phyloP scores from a whole-genome alignment of 108 stramenopile genomes.

The Cyclotella cryptica region DNA sequence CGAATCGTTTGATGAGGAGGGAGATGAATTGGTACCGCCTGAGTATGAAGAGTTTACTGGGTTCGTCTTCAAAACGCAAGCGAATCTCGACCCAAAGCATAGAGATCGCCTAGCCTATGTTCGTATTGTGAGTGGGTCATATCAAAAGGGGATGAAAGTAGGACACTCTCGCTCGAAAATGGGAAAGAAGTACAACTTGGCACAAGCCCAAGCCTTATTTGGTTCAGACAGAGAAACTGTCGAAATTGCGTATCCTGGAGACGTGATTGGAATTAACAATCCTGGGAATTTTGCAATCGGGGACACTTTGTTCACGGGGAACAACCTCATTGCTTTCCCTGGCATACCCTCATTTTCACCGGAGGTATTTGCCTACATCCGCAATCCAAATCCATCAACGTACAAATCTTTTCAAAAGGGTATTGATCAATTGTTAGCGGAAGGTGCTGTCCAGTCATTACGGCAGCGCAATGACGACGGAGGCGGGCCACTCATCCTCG shows the following conservation, averaged over 20 bases:
- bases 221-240: conserved; percentile 90
- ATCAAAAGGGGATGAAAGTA: conserved; percentile 96
- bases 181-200: conserved; percentile 88
- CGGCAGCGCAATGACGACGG: conserved; percentile 94
- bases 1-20: conserved; percentile 45
- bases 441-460: conserved; percentile 95
- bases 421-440: conserved; percentile 90
- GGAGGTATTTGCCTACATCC: conserved; percentile 92
- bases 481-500: conserved; percentile 90
- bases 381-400: conserved; percentile 89
- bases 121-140: conserved; percentile 88
- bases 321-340: conserved; percentile 79
- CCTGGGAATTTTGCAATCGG: conserved; percentile 92
- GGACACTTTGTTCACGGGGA: conserved; percentile 87
- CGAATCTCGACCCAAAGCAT: conserved; percentile 96
- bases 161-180: conserved; percentile 83
- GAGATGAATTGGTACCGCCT: conserved; percentile 64
- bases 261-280: conserved; percentile 97
- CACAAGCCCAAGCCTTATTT: conserved; percentile 95
- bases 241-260: conserved; percentile 93
- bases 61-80: conserved; percentile 97
- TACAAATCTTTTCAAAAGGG: conserved; percentile 96
- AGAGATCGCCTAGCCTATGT: conserved; percentile 95
- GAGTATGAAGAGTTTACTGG: conserved; percentile 92
- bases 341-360: conserved; percentile 95